phyloP scores from a whole-genome alignment of 2,329 filamentous ascomycete species.

The Chaetomium globosum region DNA sequence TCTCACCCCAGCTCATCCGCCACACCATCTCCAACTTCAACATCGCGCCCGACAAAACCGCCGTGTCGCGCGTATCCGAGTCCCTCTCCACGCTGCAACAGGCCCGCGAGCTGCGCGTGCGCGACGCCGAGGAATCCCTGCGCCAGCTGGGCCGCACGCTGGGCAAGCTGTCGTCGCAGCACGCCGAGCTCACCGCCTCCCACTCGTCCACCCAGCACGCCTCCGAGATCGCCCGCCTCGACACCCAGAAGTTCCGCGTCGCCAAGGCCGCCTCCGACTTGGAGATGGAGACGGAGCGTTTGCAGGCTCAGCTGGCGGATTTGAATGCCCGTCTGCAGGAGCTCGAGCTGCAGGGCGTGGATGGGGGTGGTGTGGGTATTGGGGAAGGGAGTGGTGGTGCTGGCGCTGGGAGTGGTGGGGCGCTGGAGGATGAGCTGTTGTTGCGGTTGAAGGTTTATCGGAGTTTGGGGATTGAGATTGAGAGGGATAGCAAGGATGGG shows the following conservation, averaged over 20 bases:
- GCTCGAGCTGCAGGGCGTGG: constrained; percentile 82
- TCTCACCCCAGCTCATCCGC: constrained; percentile 70
- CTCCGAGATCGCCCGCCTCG: constrained; percentile 78
- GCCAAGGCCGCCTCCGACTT: constrained; percentile 89
- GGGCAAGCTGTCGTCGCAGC: constrained; percentile 71
- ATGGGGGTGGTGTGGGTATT: constrained; percentile 56
- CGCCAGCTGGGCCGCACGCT: constrained; percentile 67
- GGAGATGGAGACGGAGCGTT: constrained; percentile 92
- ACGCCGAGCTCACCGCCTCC: constrained; percentile 71
- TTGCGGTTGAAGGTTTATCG: constrained; percentile 89
- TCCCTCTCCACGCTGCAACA: constrained; percentile 81
- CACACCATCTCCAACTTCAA: constrained; percentile 96
- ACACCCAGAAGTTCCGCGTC: constrained; percentile 90
- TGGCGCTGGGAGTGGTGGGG: constrained; percentile 19
- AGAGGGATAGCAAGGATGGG: constrained; percentile 70
- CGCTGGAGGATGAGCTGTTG: constrained; percentile 64
- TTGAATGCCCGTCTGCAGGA: constrained; percentile 75
- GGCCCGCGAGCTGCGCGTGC: constrained; percentile 76
- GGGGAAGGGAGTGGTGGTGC: constrained; percentile 31
- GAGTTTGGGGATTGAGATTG: constrained; percentile 85
- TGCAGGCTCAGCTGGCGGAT: constrained; percentile 75
- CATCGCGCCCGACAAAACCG: constrained; percentile 82
- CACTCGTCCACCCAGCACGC: constrained; percentile 82
- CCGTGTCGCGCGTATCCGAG: constrained; percentile 80
- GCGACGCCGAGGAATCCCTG: constrained; percentile 67